Percentiles rank a stretch among this genome's conserved stretches.
These are phyloP conservation scores for Eucalyptus microcorys DNA, from an alignment of 345 rosid genomes.

Conservation along the genomic window DNA sequence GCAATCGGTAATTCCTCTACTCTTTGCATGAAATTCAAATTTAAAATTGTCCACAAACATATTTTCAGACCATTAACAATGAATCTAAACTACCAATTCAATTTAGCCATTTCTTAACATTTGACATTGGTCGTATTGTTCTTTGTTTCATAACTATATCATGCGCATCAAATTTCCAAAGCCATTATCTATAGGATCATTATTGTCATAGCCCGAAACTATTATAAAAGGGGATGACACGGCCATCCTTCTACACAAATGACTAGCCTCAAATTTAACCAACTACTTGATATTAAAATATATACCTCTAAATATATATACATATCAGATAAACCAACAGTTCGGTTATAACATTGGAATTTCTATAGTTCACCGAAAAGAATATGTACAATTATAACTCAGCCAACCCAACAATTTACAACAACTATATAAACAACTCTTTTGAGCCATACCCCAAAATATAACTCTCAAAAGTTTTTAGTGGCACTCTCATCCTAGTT, in stretches of 20 bases:
- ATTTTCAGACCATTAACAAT: background rate
- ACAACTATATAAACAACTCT: no score
- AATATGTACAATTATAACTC: no score
- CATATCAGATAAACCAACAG: fast-evolving
- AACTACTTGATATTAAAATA: no score
- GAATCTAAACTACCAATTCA: background rate
- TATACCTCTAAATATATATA: no score
- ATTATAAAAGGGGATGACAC: fast-evolving
- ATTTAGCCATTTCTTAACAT: background rate
- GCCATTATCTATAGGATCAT: background rate
- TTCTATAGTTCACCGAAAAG: no score
- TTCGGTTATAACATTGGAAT: fast-evolving
- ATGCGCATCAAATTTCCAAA: fast-evolving
- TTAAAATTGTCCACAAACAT: background rate
- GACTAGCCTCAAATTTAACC: no score
- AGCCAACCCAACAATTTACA: no score
- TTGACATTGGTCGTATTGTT: fast-evolving
- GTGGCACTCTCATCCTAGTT: no score
- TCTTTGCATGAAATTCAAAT: background rate
- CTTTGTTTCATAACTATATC: background rate
- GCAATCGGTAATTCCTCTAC: background rate
- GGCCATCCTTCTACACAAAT: fast-evolving
- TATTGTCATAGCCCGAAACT: background rate
- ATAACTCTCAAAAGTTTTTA: no score
- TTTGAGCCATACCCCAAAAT: no score